phyloP scores from a whole-genome alignment of 345 rosid genomes.

The Sonneratia caseolaris region DNA sequence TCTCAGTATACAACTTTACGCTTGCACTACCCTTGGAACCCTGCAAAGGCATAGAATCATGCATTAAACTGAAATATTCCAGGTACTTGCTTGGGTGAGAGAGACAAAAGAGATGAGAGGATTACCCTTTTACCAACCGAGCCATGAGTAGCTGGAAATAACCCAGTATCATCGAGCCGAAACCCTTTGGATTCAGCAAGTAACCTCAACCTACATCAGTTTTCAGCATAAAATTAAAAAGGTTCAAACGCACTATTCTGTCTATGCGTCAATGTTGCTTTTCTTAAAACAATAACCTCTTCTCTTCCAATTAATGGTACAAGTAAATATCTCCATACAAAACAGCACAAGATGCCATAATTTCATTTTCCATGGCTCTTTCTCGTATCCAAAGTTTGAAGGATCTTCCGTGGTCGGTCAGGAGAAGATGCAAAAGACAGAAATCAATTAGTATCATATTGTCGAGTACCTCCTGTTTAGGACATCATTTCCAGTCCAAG shows the following conservation, averaged over 20 bases:
- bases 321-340: background rate
- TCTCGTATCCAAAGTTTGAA: background rate
- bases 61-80: background rate
- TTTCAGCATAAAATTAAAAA: background rate
- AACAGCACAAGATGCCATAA: background rate
- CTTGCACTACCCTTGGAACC: slow-evolving; percentile 56
- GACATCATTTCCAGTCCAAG: slow-evolving; percentile 96
- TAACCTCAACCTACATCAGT: slow-evolving; percentile 65
- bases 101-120: background rate
- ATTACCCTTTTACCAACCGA: slow-evolving; percentile 68
- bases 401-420: background rate
- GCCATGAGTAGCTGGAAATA: slow-evolving; percentile 75
- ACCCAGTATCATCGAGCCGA: slow-evolving; percentile 82
- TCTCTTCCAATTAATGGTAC: too few relatives aligned
- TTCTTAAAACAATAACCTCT: too few relatives aligned
- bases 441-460: background rate
- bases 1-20: slow-evolving; percentile 50
- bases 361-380: background rate
- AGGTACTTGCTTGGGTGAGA: background rate
- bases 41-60: slow-evolving; percentile 25
- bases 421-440: background rate
- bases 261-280: too few relatives aligned
- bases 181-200: slow-evolving; percentile 84
- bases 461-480: slow-evolving; percentile 58
- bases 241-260: background rate